phyloP scores from a whole-genome alignment of 495 filamentous ascomycete genomes.

The Entonaema liquescens region DNA sequence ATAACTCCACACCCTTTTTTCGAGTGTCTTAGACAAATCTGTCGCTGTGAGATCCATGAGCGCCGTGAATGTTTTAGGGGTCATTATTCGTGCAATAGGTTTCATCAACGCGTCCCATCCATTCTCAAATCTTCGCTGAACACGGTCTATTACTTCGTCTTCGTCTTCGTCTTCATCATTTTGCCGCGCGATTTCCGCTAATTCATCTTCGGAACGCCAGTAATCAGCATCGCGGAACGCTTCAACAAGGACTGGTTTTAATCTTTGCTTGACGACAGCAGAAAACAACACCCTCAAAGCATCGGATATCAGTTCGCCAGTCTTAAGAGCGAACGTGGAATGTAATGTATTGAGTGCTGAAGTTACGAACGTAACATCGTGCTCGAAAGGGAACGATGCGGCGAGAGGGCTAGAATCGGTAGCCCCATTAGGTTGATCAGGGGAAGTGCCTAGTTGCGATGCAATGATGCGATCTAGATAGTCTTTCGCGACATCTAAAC shows the following conservation, averaged over 20 bases:
- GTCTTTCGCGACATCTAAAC: conserved; percentile 87
- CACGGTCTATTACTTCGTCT: conserved; percentile 63
- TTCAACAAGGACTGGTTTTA: conserved; percentile 85
- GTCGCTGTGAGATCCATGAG: conserved; percentile 75
- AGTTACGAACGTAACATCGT: conserved; percentile 73
- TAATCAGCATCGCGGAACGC: conserved; percentile 95
- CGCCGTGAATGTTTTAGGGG: conserved; percentile 70
- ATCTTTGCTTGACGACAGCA: conserved; percentile 83
- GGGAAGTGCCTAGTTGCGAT: conserved; percentile 62
- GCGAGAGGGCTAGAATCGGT: conserved; percentile 54
- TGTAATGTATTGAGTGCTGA: conserved; percentile 73
- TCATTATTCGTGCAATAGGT: conserved; percentile 87
- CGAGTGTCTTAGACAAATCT: conserved; percentile 77
- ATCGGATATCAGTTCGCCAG: conserved; percentile 81
- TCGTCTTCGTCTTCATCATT: conserved; percentile 63
- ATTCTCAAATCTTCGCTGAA: conserved; percentile 76
- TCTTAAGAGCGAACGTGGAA: conserved; percentile 75
- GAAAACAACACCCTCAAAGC: conserved; percentile 85
- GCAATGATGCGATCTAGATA: conserved; percentile 88
- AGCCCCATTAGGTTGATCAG: conserved; percentile 45
- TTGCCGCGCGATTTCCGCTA: conserved; percentile 56
- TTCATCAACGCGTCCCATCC: conserved; percentile 86
- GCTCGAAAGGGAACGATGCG: conserved; percentile 78
- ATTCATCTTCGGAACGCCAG: conserved; percentile 60
- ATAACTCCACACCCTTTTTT: conserved; percentile 91